phyloP scores from a whole-genome alignment of 352 stramenopile species.

The Lagenidium giganteum region DNA sequence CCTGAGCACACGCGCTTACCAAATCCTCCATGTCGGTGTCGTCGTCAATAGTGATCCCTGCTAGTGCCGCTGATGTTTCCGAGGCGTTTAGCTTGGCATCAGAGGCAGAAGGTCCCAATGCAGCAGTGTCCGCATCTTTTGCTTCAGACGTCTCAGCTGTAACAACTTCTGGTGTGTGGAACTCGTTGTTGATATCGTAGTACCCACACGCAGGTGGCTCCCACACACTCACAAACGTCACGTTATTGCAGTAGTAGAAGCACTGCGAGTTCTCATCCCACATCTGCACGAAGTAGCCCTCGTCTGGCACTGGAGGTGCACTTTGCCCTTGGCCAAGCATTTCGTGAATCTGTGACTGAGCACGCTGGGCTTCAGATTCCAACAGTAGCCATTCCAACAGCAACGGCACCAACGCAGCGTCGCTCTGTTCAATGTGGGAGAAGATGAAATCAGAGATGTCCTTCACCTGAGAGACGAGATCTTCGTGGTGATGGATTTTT shows the following conservation, averaged over 20 bases:
- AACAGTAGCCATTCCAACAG: constrained; percentile 77
- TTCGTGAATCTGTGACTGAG: constrained; percentile 63
- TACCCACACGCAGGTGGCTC: constrained; percentile 50
- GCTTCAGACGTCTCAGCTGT: constrained; percentile 2
- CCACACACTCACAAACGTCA: constrained; percentile 56
- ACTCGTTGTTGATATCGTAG: constrained; percentile 57
- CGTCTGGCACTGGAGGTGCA: constrained; percentile 16
- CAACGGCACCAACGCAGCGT: constrained; percentile 48
- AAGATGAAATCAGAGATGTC: constrained; percentile 70
- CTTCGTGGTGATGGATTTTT: constrained; percentile 69
- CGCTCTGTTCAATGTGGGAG: constrained; percentile 40
- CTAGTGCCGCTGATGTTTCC: no score
- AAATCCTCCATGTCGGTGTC: no score
- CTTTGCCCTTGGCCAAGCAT: constrained; percentile 22
- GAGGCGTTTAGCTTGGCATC: no score
- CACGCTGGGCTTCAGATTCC: constrained; percentile 58
- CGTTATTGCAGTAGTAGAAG: constrained; percentile 64
- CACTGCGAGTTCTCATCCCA: constrained; percentile 58
- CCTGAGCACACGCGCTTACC: no score
- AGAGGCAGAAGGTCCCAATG: no score
- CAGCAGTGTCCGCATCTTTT: no score
- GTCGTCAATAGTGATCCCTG: no score
- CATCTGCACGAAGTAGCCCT: constrained; percentile 53
- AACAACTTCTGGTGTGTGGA: constrained; percentile 17
- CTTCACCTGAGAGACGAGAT: constrained; percentile 60